Percentiles rank a stretch among this genome's conserved stretches.
These are phyloP conservation scores for Nematocida homosporus DNA, from an alignment of 371 early-diverging fungal species.

Conservation along the genomic window DNA sequence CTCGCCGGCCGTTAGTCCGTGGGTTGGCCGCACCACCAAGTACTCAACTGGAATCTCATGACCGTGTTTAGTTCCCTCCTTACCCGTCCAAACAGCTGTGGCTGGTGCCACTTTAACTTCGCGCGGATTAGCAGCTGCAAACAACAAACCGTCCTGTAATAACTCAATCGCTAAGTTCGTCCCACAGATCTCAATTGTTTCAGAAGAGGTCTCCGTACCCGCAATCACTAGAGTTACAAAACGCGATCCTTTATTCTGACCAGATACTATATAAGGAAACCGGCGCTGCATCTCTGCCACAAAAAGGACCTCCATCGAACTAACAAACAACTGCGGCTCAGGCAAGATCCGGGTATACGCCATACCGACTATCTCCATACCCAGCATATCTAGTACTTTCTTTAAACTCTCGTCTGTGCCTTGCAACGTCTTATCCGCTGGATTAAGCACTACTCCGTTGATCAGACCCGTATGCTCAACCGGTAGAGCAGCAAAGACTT, in stretches of 20 bases:
- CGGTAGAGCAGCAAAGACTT: slow-evolving; percentile 87
- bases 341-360: slow-evolving; percentile 85
- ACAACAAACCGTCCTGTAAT: slow-evolving; percentile 81
- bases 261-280: slow-evolving; percentile 69
- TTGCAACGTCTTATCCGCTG: slow-evolving; percentile 65
- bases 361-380: slow-evolving; percentile 74
- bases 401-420: slow-evolving; percentile 61
- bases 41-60: slow-evolving; percentile 45
- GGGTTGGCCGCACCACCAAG: slow-evolving; percentile 54
- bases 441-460: slow-evolving; percentile 75
- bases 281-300: slow-evolving; percentile 79
- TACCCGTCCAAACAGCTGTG: slow-evolving; percentile 40
- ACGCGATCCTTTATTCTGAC: slow-evolving; percentile 67
- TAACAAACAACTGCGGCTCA: slow-evolving; percentile 82
- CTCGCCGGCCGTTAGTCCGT: slow-evolving; percentile 37
- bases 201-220: slow-evolving; percentile 74
- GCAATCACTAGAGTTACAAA: slow-evolving; percentile 58
- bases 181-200: slow-evolving; percentile 80
- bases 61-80: slow-evolving; percentile 33
- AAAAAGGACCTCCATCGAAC: slow-evolving; percentile 81
- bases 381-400: slow-evolving; percentile 73
- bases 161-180: slow-evolving; percentile 82
- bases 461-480: slow-evolving; percentile 78
- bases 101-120: slow-evolving; percentile 43
- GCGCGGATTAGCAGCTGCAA: slow-evolving; percentile 69